Evolutionary conservation across 192 early-diverging fungal genomes (phyloP).

Genomic region (Rhizophagus prolifer): DNA sequence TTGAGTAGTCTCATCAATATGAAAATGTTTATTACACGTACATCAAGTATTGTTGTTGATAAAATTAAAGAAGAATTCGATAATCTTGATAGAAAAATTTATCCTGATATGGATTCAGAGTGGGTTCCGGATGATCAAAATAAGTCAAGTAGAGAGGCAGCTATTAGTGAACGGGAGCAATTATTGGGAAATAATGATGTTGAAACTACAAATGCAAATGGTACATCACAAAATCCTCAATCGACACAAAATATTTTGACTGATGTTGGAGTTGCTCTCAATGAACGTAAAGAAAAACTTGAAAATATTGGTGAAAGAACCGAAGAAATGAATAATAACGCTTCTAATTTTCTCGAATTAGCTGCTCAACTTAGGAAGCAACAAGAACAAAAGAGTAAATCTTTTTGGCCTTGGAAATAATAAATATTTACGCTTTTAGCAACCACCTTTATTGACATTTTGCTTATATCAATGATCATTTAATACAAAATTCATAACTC

Average conservation of each 20-base stretch:
- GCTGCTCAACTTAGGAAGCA: conserved; percentile 60
- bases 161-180: neutral
- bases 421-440: no score
- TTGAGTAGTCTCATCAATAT: neutral
- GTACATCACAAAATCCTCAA: neutral
- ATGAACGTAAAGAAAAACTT: conserved; percentile 69
- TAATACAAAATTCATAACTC: no score
- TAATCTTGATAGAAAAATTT: neutral
- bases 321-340: conserved; percentile 52
- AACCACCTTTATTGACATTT: no score
- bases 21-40: neutral
- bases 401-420: no score
- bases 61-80: conserved; percentile 15
- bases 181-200: neutral
- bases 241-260: conserved; percentile 21
- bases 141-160: neutral
- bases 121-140: neutral
- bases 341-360: conserved; percentile 55
- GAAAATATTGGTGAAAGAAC: conserved; percentile 57
- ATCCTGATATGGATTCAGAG: neutral
- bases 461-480: no score
- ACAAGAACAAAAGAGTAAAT: neutral
- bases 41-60: neutral
- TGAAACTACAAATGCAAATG: neutral
- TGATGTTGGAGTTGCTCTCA: conserved; percentile 41